These are phyloP conservation scores for Tetramitus jugosus DNA, from an alignment of 208 protist genomes.

Conservation along the genomic window DNA sequence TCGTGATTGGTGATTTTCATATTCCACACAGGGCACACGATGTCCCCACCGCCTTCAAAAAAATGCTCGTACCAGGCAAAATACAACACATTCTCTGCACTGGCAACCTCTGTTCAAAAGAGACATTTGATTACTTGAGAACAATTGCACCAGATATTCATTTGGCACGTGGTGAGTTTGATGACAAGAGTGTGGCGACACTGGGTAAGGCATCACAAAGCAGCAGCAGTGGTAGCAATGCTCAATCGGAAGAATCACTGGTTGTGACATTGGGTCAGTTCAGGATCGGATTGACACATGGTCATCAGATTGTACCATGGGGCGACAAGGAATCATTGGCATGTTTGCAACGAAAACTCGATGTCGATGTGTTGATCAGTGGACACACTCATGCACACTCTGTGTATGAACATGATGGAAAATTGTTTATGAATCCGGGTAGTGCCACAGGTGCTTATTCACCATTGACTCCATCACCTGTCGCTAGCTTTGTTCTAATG, in stretches of 20 bases:
- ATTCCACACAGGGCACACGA: slow-evolving; percentile 86
- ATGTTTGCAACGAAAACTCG: slow-evolving; percentile 85
- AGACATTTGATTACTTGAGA: slow-evolving; percentile 88
- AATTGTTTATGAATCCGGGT: slow-evolving; percentile 97
- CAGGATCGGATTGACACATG: slow-evolving; percentile 91
- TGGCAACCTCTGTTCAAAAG: slow-evolving; percentile 90
- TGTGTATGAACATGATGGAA: slow-evolving; percentile 81
- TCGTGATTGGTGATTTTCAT: slow-evolving; percentile 97
- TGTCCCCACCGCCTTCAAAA: slow-evolving; percentile 87
- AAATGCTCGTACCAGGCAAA: slow-evolving; percentile 85
- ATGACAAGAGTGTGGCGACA: slow-evolving; percentile 53
- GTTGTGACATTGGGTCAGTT: slow-evolving; percentile 89
- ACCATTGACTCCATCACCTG: slow-evolving; percentile 49
- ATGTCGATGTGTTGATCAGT: slow-evolving; percentile 94
- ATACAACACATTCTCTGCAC: slow-evolving; percentile 96
- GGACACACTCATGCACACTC: slow-evolving; percentile 83
- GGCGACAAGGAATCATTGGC: slow-evolving; percentile 85
- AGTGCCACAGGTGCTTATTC: slow-evolving; percentile 93
- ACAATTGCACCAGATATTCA: slow-evolving; percentile 86
- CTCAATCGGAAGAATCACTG: slow-evolving; percentile 56
- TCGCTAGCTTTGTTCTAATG: slow-evolving; percentile 90
- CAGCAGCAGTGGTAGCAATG: slow-evolving; percentile 37
- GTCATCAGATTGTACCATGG: slow-evolving; percentile 88
- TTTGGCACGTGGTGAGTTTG: slow-evolving; percentile 91
- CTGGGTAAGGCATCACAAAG: slow-evolving; percentile 29